Conservation (phyloP, 2,329 filamentous ascomycete genomes). For the Hypoxylon sp. region DNA sequence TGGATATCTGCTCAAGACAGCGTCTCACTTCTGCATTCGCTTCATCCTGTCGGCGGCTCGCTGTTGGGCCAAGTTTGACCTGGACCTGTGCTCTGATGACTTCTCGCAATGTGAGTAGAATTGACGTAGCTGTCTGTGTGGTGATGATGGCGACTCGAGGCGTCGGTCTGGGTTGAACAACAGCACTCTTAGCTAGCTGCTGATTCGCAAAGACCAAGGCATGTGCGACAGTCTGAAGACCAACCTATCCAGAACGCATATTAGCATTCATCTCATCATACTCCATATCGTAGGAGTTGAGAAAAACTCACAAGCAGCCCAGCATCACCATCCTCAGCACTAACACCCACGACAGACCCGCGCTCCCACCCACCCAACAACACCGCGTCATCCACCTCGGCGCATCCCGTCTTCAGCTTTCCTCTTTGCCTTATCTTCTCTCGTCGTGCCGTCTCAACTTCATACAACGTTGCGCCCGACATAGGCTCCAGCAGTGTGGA, state of each 20-base stretch:
- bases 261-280: neutral
- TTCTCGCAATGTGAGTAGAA: slow-evolving; percentile 55
- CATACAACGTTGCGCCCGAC: slow-evolving; percentile 54
- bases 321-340: slow-evolving; percentile 60
- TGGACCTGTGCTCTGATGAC: slow-evolving; percentile 50
- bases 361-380: slow-evolving; percentile 57
- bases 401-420: slow-evolving; percentile 53
- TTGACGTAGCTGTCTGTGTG: slow-evolving; percentile 52
- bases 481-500: slow-evolving; percentile 54
- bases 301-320: slow-evolving; percentile 54
- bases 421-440: slow-evolving; percentile 46
- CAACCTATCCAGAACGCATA: slow-evolving; percentile 50
- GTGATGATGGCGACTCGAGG: slow-evolving; percentile 56
- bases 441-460: slow-evolving; percentile 50
- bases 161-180: neutral
- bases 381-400: slow-evolving; percentile 58
- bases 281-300: neutral
- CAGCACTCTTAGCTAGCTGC: neutral
- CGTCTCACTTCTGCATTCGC: slow-evolving; percentile 43
- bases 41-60: slow-evolving; percentile 11
- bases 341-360: slow-evolving; percentile 63
- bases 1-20: slow-evolving; percentile 59
- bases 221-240: slow-evolving; percentile 57
- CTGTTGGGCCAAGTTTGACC: slow-evolving; percentile 28
- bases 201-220: slow-evolving; percentile 46